Conservation (phyloP, 129 eudicot species). For the Centella asiatica region DNA sequence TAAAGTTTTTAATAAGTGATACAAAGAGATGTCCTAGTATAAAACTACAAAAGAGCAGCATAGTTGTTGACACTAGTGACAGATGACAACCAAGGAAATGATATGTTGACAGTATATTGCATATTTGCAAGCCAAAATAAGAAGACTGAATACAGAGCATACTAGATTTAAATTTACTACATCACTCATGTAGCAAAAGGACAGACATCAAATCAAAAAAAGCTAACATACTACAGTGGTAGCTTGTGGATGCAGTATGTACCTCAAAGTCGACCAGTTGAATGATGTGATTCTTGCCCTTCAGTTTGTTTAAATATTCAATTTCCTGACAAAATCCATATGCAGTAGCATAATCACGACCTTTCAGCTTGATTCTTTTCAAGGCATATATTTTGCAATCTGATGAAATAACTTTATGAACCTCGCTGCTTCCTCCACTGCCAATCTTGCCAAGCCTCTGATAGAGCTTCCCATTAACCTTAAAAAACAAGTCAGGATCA, state of each 20-base stretch:
- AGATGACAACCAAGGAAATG: no score
- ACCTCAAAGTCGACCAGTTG: constrained; percentile 97
- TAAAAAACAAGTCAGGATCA: constrained; percentile 82
- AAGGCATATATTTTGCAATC: constrained; percentile 91
- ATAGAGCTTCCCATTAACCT: constrained; percentile 90
- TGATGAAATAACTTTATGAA: constrained; percentile 90
- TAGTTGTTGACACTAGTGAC: no score
- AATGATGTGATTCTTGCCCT: constrained; percentile 82
- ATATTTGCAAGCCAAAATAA: no score
- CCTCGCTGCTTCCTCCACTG: constrained; percentile 99
- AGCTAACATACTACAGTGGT: neutral
- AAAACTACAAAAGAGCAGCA: no score
- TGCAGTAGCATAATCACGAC: constrained; percentile 99
- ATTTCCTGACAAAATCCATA: constrained; percentile 97
- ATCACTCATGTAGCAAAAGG: no score
- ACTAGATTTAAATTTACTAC: no score
- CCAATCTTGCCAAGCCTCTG: constrained; percentile 99
- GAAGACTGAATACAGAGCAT: no score
- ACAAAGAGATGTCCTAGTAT: no score
- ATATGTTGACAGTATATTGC: no score
- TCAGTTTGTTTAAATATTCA: constrained; percentile 67
- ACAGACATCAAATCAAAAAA: neutral
- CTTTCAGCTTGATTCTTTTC: constrained; percentile 94
- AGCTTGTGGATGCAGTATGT: constrained; percentile 19
- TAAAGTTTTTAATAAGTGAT: no score